phyloP scores from a whole-genome alignment of 352 stramenopile genomes.

The Pythium brassicae region DNA sequence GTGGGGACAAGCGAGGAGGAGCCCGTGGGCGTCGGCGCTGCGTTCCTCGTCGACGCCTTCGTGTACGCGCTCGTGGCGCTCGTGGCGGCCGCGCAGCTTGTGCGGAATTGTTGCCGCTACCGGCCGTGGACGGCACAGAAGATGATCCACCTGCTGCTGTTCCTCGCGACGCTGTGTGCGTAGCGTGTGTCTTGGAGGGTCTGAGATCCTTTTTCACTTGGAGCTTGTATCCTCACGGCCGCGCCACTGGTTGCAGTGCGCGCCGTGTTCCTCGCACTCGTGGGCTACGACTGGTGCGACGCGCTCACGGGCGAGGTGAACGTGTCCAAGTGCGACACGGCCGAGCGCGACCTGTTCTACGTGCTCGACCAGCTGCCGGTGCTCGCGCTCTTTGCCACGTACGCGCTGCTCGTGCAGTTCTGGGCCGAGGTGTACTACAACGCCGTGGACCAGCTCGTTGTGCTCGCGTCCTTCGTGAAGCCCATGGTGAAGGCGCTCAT shows the following conservation, averaged over 20 bases:
- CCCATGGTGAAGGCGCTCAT: constrained; percentile 64
- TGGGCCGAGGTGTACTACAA: constrained; percentile 90
- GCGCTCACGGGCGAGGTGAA: constrained; percentile 66
- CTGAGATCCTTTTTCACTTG: background rate
- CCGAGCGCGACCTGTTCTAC: constrained; percentile 82
- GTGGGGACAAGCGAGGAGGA: constrained; percentile 17
- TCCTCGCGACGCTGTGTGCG: constrained; percentile 64
- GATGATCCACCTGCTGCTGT: constrained; percentile 83
- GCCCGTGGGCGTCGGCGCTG: constrained; percentile 43
- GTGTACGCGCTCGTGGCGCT: constrained; percentile 65
- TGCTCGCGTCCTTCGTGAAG: constrained; percentile 63
- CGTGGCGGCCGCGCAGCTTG: constrained; percentile 57
- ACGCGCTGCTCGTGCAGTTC: constrained; percentile 81
- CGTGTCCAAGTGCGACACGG: constrained; percentile 42
- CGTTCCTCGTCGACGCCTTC: constrained; percentile 67
- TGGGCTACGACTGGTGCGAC: constrained; percentile 79
- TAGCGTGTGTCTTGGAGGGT: background rate
- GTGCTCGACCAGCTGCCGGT: constrained; percentile 81
- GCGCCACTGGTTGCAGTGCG: constrained; percentile 25
- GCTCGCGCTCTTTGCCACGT: constrained; percentile 77
- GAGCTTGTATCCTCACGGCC: background rate
- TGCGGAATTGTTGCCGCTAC: constrained; percentile 81
- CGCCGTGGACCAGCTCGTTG: constrained; percentile 64
- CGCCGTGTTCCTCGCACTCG: constrained; percentile 63
- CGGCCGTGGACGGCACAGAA: constrained; percentile 85